Conservation (phyloP, 352 stramenopile species). For the Blastocystis sp. region DNA sequence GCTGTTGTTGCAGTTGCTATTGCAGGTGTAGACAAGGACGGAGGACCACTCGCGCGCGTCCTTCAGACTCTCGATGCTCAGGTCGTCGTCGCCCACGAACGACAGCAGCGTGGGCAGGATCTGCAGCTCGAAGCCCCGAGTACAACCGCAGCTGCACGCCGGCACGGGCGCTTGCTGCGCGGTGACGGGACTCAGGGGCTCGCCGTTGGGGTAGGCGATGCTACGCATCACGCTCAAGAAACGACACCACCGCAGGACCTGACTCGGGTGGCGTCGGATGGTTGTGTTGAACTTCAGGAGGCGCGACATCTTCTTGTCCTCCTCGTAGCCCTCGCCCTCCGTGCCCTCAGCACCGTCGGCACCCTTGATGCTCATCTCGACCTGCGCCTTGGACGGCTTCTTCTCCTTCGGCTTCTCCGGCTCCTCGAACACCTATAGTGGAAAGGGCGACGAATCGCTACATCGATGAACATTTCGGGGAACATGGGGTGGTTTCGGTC, state of each 20-base stretch:
- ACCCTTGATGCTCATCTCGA: neutral
- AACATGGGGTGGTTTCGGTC: neutral
- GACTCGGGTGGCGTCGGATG: conserved; percentile 22
- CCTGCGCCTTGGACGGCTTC: neutral
- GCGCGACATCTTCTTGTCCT: conserved; percentile 51
- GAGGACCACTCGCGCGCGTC: conserved; percentile 53
- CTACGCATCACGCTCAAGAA: neutral
- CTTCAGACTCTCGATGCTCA: conserved; percentile 11
- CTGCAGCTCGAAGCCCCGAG: conserved; percentile 44
- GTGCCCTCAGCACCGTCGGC: neutral
- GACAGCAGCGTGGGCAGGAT: conserved; percentile 50
- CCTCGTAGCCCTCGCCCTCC: conserved; percentile 44
- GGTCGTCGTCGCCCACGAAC: conserved; percentile 4
- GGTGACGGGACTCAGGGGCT: neutral
- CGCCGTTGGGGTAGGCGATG: conserved; percentile 41
- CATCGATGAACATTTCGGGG: conserved; percentile 44
- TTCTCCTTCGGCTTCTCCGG: conserved; percentile 17
- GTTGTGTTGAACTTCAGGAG: conserved; percentile 54
- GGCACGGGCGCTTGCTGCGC: neutral
- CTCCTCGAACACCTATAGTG: conserved; percentile 25
- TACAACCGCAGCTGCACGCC: neutral
- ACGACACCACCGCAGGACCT: conserved; percentile 13
- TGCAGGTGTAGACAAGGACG: conserved; percentile 36
- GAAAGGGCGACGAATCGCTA: neutral
- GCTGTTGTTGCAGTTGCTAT: neutral